These are phyloP conservation scores for Xylaria sp. DNA, from an alignment of 2,329 filamentous ascomycete species.

Conservation along the genomic window DNA sequence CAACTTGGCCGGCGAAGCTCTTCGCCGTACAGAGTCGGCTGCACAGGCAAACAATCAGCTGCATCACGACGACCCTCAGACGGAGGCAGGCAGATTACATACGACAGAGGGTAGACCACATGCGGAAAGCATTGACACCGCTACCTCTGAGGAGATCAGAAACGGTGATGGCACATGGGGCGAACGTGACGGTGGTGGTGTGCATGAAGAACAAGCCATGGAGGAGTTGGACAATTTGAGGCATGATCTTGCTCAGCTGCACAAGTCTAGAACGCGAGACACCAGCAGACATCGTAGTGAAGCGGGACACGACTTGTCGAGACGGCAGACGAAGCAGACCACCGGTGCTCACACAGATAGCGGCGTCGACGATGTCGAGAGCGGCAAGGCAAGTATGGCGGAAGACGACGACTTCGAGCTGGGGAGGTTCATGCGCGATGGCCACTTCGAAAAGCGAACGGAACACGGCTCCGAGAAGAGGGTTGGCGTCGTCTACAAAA, in stretches of 20 bases:
- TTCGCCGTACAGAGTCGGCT: conserved; percentile 39
- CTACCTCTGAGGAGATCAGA: conserved; percentile 2
- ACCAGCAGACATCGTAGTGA: conserved; percentile 29
- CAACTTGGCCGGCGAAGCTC: conserved; percentile 36
- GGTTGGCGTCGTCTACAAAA: conserved; percentile 76
- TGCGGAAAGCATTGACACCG: conserved; percentile 13
- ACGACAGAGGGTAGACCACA: conserved; percentile 1
- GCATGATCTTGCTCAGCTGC: conserved; percentile 39
- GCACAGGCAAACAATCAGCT: conserved; percentile 31
- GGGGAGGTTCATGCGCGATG: conserved; percentile 70
- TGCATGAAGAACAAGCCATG: conserved; percentile 39
- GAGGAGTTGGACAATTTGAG: conserved; percentile 42
- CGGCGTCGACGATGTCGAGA: conserved; percentile 40
- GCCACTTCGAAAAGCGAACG: conserved; percentile 74
- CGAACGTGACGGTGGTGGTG: conserved; percentile 40
- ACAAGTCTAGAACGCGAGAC: conserved; percentile 40
- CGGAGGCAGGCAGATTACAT: conserved; percentile 17
- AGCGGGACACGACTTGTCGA: conserved; percentile 10
- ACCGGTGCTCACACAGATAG: not conserved
- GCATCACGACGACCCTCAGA: conserved; percentile 28
- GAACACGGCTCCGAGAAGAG: conserved; percentile 71
- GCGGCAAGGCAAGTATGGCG: conserved; percentile 42
- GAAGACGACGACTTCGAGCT: conserved; percentile 68
- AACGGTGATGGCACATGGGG: conserved; percentile 41
- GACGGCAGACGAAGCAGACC: conserved; percentile 11